Base-by-base conservation (phyloP, 331 rosid genomes). In the Malus hybrid region DNA sequence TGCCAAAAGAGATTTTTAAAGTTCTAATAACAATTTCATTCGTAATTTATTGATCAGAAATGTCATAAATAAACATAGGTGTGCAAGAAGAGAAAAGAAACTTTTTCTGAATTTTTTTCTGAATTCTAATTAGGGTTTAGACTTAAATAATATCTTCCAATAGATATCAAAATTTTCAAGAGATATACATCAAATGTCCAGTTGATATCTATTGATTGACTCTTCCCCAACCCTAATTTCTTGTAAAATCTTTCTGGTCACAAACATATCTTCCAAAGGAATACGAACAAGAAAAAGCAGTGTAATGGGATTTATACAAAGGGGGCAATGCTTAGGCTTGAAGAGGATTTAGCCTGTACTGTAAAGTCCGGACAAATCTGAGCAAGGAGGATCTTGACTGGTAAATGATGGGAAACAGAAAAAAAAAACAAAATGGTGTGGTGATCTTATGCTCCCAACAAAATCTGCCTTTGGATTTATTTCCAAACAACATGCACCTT, bases 371-470 rank as follows among this genome's bases (percentile, higher is more conserved):
- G 88, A 82, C 88, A 91, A 74, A 88, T 87, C 87, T 85, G 62
- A 28, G 72, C 42, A 68, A 80, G 77, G 77, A 42, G 48, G 83
- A 70, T 55, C 50, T 72, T 18, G 18, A 67, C 65, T 77, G 73
- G 67, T 78, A 84, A 73, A 75, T 73, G 81, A 87, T 83, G 79
- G 79, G 73, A 83, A 85, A 73, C 78, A 64, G 34, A 67, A 52
- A 7, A 34, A 8, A 36, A 8, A 36, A 36, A 76, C 75, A 68
- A 67, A 60, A 15, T 60, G 80, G 72, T 73, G 82, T 86, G 72
- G 70, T 76, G 91, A 88, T 87, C 90, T 84, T 87, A 83, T 93
- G 96, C 92, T 64, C 59, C 59, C 28, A n/a, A 57, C 77, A 83
- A 79, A 85, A 77, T 77, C 72, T 72, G 79, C 88, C 13, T 27